These are phyloP conservation scores for Myochromella boudieri DNA, from an alignment of 768 basidiomycete genomes.

Conservation along the genomic window DNA sequence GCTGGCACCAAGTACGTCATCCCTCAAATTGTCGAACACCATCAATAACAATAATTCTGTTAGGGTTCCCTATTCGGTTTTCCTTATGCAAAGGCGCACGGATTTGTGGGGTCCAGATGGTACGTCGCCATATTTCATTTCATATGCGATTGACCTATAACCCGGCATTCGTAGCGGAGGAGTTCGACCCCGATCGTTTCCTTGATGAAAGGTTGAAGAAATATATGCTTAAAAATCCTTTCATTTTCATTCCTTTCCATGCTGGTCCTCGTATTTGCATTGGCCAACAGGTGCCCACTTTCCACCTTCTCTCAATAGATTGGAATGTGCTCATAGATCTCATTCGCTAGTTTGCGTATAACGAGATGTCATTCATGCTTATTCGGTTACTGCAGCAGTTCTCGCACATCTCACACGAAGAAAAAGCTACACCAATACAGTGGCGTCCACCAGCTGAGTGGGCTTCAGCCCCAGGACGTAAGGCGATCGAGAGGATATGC, in stretches of 20 bases:
- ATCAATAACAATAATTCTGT: neutral
- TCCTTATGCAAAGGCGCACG: conserved; percentile 63
- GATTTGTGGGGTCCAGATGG: conserved; percentile 77
- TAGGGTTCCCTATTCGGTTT: conserved; percentile 53
- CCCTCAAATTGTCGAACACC: neutral
- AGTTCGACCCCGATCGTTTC: conserved; percentile 74
- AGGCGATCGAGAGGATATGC: conserved; percentile 47
- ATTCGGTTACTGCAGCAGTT: conserved; percentile 65
- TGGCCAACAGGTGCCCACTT: conserved; percentile 46
- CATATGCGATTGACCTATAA: neutral
- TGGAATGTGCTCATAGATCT: neutral
- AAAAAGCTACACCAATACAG: conserved; percentile 43
- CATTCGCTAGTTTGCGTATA: conserved; percentile 48
- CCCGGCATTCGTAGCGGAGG: conserved; percentile 40
- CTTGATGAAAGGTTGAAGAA: conserved; percentile 62
- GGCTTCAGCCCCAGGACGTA: conserved; percentile 42
- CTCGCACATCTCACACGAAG: conserved; percentile 43
- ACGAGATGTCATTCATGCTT: conserved; percentile 64
- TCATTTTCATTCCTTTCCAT: conserved; percentile 72
- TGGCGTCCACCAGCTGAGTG: conserved; percentile 47
- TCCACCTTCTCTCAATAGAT: neutral
- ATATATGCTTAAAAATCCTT: conserved; percentile 61
- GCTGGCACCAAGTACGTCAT: conserved; percentile 42
- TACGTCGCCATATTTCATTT: conserved; percentile 17
- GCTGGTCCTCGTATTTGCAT: conserved; percentile 60